Base-by-base conservation (phyloP, 495 filamentous ascomycete genomes). In the Lindgomyces ingoldianus region DNA sequence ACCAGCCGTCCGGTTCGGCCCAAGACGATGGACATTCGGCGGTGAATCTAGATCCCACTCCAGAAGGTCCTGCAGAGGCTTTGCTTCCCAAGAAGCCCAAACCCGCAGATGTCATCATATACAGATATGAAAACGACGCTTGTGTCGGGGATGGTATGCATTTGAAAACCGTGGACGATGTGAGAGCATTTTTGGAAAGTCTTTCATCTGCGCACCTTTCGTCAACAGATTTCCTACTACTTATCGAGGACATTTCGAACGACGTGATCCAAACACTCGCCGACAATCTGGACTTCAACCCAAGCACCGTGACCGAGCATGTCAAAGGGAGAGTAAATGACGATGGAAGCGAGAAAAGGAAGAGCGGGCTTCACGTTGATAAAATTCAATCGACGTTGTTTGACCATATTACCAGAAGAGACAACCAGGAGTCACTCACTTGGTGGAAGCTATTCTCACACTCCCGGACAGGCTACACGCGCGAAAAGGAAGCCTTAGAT, bases 371-470 rank as follows among this genome's bases (percentile, higher is more conserved):
- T 3, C 18, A 41, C n/a, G 30, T 41, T 10, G 30, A 57, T 10
- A 39, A 19, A 18, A 41, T 57, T 6, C 39, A 19, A 39, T 42
- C 26, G 30, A 57, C 25, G 10, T 12, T 41, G 39, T 57, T 18
- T 12, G 26, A 57, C 19, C 12, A 19, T 14, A 57, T 41, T 11
- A 4, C 16, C 10, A 3, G 11, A 8, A 57, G 30, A 27, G 30
- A 45, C 26, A 36, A 53, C 22, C 25, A 25, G 14, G 16, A 36
- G 16, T 57, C 53, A 3, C 10, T 57, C 14, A 57, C 53, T 6
- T 57, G 53, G 53, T 57, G 29, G 26, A 39, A 27, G 30, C 16
- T 57, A 11, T 57, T 57, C 24, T 3, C 30, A 6, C 53, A 57
- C 30, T 41, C 30, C 8, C 9, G 53, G 4, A 11, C 4, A 4